Conservation (phyloP, 495 filamentous ascomycete species). For the Neurospora sp. region DNA sequence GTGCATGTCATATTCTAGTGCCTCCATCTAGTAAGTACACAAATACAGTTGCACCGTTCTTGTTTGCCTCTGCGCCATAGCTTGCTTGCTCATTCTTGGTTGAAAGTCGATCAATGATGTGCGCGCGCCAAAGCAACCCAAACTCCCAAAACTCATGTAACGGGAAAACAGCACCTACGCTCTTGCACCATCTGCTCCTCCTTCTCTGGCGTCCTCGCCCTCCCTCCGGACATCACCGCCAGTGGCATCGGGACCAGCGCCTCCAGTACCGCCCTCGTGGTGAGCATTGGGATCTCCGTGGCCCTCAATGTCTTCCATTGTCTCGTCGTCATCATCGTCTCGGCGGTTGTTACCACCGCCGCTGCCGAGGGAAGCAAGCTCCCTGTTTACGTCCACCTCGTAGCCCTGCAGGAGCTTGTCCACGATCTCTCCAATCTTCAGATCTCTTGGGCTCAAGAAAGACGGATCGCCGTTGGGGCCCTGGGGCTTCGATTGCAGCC, state of each 20-base stretch:
- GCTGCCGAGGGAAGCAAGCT: slow-evolving; percentile 55
- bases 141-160: slow-evolving; percentile 17
- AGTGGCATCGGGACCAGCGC: slow-evolving; percentile 75
- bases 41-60: slow-evolving; percentile 1
- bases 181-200: slow-evolving; percentile 92
- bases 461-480: slow-evolving; percentile 57
- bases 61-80: slow-evolving; percentile 5
- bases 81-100: slow-evolving; percentile 3
- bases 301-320: slow-evolving; percentile 77
- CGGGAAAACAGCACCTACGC: slow-evolving; percentile 76
- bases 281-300: slow-evolving; percentile 47
- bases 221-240: slow-evolving; percentile 86
- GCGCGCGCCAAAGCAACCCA: background rate
- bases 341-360: slow-evolving; percentile 51
- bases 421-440: slow-evolving; percentile 75
- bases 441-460: slow-evolving; percentile 73
- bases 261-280: slow-evolving; percentile 55
- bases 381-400: slow-evolving; percentile 73
- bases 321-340: slow-evolving; percentile 59
- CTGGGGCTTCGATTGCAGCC: slow-evolving; percentile 85
- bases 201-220: slow-evolving; percentile 76
- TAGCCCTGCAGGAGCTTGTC: slow-evolving; percentile 76
- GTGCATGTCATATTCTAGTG: slow-evolving; percentile 10
- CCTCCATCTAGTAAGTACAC: slow-evolving; percentile 21
- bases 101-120: background rate